Evolutionary conservation across 495 filamentous ascomycete genomes (phyloP), one percentile per base, ranked within the genome.

Genomic region (Talaromyces ruber): DNA sequence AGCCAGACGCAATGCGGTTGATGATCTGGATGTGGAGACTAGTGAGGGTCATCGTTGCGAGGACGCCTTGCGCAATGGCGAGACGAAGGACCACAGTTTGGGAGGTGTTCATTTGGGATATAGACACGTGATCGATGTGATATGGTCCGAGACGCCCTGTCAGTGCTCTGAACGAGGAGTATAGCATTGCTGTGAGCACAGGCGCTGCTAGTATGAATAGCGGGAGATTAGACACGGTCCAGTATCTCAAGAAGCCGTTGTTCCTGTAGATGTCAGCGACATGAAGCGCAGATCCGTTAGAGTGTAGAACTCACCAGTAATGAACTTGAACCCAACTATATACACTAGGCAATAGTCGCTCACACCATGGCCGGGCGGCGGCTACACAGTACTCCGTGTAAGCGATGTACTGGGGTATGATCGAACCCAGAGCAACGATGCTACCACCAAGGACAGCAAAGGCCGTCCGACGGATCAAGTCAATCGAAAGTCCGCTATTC

Each of bases 21-120:
- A 98, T 87, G 62, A 98, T 95, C 72, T 98, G 94, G 12, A 96
- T 88, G 65, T 98, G 94, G 65, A 93, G 95, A 54, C 72, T 89
- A 8, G 86, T 88, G 26, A 93, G 66, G 7, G 91, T 89, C 65
- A 93, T 71, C 11, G 83, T 63, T 0, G 88, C 86, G 30, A 98
- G 74, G 2, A 93, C 39, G 2, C 92, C 71, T 71, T 98, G 92
- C 2, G 84, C 81, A 25, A 88, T 71, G 9, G 91, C 90, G 5
- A 83, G 67, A 11, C 73, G 74, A n/a, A 66, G 64, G 2, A 77
- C 67, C 60, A 94, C 76, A 9, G 84, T 82, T 61, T 64, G 78
- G 63, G 70, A 61, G 74, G 66, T 59, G 64, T 39, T 50, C 61
- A 52, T 55, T 52, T 61, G 59, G 60, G 55, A 52, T 29, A 53